These are phyloP conservation scores for Omphalotus guepiniiformis DNA, from an alignment of 768 basidiomycete species.

Conservation along the genomic window DNA sequence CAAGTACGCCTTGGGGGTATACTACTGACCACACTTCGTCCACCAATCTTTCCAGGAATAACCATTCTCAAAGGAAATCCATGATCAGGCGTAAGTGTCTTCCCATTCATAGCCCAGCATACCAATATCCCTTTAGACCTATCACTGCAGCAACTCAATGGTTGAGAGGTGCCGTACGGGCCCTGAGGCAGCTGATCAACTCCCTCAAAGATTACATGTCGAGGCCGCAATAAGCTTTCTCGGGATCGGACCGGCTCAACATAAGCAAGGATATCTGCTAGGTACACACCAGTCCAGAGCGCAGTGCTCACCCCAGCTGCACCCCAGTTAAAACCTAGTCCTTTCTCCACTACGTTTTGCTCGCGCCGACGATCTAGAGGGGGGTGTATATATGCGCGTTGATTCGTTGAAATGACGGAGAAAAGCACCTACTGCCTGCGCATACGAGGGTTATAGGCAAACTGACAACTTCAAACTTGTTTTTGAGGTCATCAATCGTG, in stretches of 20 bases:
- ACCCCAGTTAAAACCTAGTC: conserved; percentile 55
- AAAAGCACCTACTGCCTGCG: conserved; percentile 46
- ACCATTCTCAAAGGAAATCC: conserved; percentile 63
- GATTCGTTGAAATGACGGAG: neutral
- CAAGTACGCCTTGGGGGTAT: too few relatives aligned
- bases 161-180: conserved; percentile 52
- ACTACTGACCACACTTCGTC: conserved; percentile 41
- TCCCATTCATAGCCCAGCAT: conserved; percentile 57
- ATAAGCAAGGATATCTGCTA: conserved; percentile 48
- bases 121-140: conserved; percentile 48
- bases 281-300: conserved; percentile 55
- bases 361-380: conserved; percentile 47
- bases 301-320: conserved; percentile 49
- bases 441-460: conserved; percentile 60
- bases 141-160: conserved; percentile 41
- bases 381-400: neutral
- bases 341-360: conserved; percentile 56
- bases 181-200: conserved; percentile 54
- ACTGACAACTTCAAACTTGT: conserved; percentile 48
- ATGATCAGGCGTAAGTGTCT: conserved; percentile 57
- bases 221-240: too few relatives aligned
- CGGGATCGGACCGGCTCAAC: conserved; percentile 33
- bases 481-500: conserved; percentile 41
- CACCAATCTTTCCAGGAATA: conserved; percentile 61
- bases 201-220: conserved; percentile 59